Base-by-base conservation (phyloP, 306 rosid species). In the Prosopis cineraria region DNA sequence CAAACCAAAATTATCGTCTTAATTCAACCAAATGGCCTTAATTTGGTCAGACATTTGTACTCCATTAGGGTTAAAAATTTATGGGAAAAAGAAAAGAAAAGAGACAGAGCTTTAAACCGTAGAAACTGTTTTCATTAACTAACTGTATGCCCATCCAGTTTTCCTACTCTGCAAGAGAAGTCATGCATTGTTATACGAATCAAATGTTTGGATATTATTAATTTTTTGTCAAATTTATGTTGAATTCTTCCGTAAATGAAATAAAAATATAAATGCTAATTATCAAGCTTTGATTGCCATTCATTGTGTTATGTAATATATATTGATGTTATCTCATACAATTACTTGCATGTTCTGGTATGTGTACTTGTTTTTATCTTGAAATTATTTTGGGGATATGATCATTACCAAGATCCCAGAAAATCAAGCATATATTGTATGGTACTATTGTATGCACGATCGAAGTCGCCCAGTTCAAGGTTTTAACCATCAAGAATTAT, bases 21-120 rank as follows among this genome's bases (percentile, higher is more conserved):
- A 20, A 22, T 25, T 47, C 55, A 68, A 36, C 68, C 70, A 58
- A n/a, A n/a, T 39, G 70, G 80, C 47, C 59, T 68, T 34, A 36
- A 34, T 20, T 75, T 47, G 76, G 58, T 59, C 62, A 69, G 33
- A 14, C 25, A 68, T 43, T 14, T 68, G 8, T 25, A 52, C 31
- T 27, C 7, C 2, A 36, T 12, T 58, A 36, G 65, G 8, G 36
- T 1, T 39, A 0, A 58, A 25, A 12, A 27, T 12, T 11, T 58
- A 13, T 4, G 36, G 4, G 6, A 0, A 25, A 58, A 12, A 5
- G 60, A 58, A 59, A 12, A 14, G 0, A 25, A 58, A 12, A 5
- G 60, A 58, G 45, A 52, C 6, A 50, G 20, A 34, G n/a, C 34
- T 20, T 34, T 3, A 30, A 70, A 22, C 30, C 40, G 4, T 14